Conservation (phyloP, 2,329 filamentous ascomycete genomes). For the Lachnellula cervina region DNA sequence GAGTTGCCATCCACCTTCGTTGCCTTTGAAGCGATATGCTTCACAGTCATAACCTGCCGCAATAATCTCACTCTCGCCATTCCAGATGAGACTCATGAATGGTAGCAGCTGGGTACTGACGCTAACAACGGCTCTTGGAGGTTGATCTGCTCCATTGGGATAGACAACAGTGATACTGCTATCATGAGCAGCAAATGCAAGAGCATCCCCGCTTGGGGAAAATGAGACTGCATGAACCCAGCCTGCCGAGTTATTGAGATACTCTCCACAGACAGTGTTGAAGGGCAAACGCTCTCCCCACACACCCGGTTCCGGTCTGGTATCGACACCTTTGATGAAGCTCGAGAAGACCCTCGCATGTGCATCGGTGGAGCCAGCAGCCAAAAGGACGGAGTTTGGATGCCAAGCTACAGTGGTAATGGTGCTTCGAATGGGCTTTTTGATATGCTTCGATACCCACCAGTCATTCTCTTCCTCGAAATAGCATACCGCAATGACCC, state of each 20-base stretch:
- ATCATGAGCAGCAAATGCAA: slow-evolving; percentile 92
- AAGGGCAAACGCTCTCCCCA: slow-evolving; percentile 97
- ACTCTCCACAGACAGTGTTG: slow-evolving; percentile 98
- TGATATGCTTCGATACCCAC: slow-evolving; percentile 99
- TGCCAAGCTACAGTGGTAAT: slow-evolving; percentile 96
- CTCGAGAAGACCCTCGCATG: slow-evolving; percentile 92
- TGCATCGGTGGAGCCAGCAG: slow-evolving; percentile 93
- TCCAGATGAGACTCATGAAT: slow-evolving; percentile 92
- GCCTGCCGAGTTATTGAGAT: slow-evolving; percentile 88
- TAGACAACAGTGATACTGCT: slow-evolving; percentile 97
- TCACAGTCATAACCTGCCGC: slow-evolving; percentile 89
- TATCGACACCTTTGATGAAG: slow-evolving; percentile 94
- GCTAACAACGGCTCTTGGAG: slow-evolving; percentile 83
- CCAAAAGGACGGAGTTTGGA: slow-evolving; percentile 91
- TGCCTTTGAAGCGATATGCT: slow-evolving; percentile 82
- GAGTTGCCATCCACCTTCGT: slow-evolving; percentile 76
- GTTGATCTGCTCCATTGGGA: slow-evolving; percentile 83
- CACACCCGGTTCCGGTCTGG: slow-evolving; percentile 74
- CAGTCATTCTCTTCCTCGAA: slow-evolving; percentile 99
- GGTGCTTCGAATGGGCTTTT: slow-evolving; percentile 97
- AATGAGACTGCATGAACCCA: slow-evolving; percentile 95
- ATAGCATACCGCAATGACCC: slow-evolving; percentile 95
- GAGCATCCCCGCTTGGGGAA: slow-evolving; percentile 84
- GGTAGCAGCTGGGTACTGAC: slow-evolving; percentile 86
- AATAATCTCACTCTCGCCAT: slow-evolving; percentile 84